Evolutionary conservation across 805 yeast genomes (phyloP).

Genomic region (Kuraishia capsulata): DNA sequence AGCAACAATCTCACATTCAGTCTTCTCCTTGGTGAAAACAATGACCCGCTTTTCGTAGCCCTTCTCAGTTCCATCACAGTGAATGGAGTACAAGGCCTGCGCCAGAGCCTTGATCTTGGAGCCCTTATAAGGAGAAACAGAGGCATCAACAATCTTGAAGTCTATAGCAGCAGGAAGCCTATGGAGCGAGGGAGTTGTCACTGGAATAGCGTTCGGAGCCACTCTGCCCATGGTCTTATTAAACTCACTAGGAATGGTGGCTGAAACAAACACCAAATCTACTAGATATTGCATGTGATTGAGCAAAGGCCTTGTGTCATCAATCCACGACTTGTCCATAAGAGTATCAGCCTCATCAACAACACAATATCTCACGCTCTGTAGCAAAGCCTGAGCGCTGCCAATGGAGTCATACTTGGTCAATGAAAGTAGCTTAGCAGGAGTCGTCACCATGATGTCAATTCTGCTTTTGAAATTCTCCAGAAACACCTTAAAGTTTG

Average conservation of each 20-base stretch:
- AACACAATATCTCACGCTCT: constrained; percentile 49
- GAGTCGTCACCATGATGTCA: constrained; percentile 82
- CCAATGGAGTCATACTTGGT: constrained; percentile 20
- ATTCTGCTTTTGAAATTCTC: constrained; percentile 41
- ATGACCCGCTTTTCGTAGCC: constrained; percentile 71
- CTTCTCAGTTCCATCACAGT: constrained; percentile 72
- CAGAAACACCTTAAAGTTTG: constrained; percentile 43
- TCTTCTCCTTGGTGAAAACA: constrained; percentile 75
- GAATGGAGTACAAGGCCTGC: constrained; percentile 80
- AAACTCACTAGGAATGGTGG: constrained; percentile 80
- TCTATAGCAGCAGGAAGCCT: constrained; percentile 71
- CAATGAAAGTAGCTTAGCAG: constrained; percentile 49
- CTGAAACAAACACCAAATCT: constrained; percentile 74
- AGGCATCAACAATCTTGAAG: constrained; percentile 68
- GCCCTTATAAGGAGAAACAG: constrained; percentile 72
- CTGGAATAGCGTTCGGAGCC: constrained; percentile 58
- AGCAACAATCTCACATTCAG: constrained; percentile 51
- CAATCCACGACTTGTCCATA: constrained; percentile 71
- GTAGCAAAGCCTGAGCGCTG: constrained; percentile 26
- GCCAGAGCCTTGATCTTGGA: constrained; percentile 79
- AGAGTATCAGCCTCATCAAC: constrained; percentile 93
- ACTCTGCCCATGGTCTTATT: constrained; percentile 47
- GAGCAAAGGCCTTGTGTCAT: constrained; percentile 51
- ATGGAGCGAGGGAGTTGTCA: constrained; percentile 78
- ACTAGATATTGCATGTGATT: constrained; percentile 37